phyloP scores from a whole-genome alignment of 768 basidiomycete species.

The Suillus placidus region DNA sequence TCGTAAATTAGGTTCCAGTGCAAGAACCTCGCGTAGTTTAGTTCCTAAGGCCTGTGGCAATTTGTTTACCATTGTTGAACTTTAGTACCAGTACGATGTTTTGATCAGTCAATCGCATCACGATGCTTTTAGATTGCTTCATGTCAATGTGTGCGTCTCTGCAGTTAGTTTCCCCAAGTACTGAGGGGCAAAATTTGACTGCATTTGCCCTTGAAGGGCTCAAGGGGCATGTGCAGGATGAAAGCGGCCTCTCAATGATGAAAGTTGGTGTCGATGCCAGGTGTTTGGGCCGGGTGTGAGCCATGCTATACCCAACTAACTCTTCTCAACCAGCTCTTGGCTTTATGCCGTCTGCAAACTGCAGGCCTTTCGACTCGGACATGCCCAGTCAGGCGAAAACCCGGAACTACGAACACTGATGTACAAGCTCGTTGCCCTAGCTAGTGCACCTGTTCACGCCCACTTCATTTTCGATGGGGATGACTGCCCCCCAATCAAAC shows the following conservation, averaged over 20 bases:
- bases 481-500: slow-evolving; percentile 43
- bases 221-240: background rate
- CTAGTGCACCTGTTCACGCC: slow-evolving; percentile 39
- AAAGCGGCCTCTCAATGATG: background rate
- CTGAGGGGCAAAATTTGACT: background rate
- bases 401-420: slow-evolving; percentile 49
- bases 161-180: background rate
- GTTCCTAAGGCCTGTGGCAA: no score
- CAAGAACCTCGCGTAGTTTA: no score
- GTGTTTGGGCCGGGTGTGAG: background rate
- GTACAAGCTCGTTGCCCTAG: slow-evolving; percentile 42
- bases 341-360: slow-evolving; percentile 5
- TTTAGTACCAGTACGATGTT: no score
- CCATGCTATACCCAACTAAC: background rate
- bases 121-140: no score
- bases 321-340: slow-evolving; percentile 15
- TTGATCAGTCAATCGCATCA: no score
- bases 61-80: no score
- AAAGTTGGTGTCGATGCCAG: slow-evolving; percentile 21
- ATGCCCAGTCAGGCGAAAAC: slow-evolving; percentile 39
- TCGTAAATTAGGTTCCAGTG: no score
- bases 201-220: background rate
- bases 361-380: slow-evolving; percentile 11
- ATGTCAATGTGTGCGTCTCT: background rate
- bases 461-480: slow-evolving; percentile 58